Percentiles rank a stretch among this genome's conserved stretches.
Conservation (phyloP, 345 rosid species). For the Nephelium lappaceum region DNA sequence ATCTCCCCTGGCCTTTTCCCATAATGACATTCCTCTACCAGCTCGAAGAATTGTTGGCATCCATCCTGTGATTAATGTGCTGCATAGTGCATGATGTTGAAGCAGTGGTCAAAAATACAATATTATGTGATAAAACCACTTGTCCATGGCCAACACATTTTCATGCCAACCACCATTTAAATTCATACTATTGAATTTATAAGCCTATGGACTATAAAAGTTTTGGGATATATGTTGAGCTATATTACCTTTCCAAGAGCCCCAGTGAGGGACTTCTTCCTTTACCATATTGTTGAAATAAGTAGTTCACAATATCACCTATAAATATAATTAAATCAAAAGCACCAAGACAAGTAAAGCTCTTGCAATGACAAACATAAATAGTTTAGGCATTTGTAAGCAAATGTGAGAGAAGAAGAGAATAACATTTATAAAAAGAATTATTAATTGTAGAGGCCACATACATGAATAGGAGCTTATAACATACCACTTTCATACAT, state of each 20-base stretch:
- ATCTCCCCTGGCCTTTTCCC: slow-evolving; percentile 63
- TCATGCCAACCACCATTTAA: neutral
- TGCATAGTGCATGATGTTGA: slow-evolving; percentile 26
- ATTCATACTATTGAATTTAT: too few relatives aligned
- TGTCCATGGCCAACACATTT: neutral
- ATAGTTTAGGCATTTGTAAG: neutral
- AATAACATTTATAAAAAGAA: neutral
- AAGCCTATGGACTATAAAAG: neutral
- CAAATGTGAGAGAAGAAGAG: neutral
- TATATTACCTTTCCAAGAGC: slow-evolving; percentile 65
- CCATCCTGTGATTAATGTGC: slow-evolving; percentile 89
- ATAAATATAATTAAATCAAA: neutral
- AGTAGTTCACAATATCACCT: slow-evolving; percentile 83
- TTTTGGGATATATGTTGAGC: slow-evolving; percentile 1
- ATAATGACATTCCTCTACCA: slow-evolving; percentile 77
- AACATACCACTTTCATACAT: slow-evolving; percentile 85
- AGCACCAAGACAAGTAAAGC: neutral
- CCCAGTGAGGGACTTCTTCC: slow-evolving; percentile 67
- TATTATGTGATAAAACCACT: neutral
- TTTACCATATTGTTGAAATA: slow-evolving; percentile 70
- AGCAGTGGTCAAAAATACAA: neutral
- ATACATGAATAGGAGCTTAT: slow-evolving; percentile 6
- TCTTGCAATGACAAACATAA: neutral
- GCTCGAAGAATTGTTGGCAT: slow-evolving; percentile 86
- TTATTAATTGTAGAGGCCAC: neutral